A percentile compares a stretch with the other conserved stretches of the same genome.
Evolutionary conservation across 441 rosid species (phyloP).

Genomic region (Pelargonium myrrhifolium): DNA sequence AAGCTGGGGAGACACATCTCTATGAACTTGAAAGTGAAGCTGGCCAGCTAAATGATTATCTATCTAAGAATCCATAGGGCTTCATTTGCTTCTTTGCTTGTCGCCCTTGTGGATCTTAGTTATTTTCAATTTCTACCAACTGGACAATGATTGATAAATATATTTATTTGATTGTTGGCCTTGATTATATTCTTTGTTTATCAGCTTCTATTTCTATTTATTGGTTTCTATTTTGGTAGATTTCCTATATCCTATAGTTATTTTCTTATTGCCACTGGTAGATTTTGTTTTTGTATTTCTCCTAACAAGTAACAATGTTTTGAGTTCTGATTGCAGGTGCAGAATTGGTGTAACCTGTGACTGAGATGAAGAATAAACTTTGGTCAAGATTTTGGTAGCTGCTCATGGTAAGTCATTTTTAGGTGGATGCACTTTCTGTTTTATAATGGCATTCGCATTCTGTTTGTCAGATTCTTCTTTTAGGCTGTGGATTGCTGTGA

Average conservation of each 20-base stretch:
- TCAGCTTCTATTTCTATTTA: not conserved
- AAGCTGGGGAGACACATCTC: conserved; percentile 25
- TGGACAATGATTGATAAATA: conserved; percentile 13
- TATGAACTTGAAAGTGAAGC: conserved; percentile 24
- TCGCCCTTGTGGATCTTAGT: conserved; percentile 21
- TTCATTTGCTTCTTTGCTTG: conserved; percentile 16
- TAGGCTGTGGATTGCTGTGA: too few relatives aligned
- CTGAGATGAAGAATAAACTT: too few relatives aligned
- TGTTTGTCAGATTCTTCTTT: too few relatives aligned
- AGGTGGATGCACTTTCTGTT: too few relatives aligned
- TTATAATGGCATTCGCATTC: too few relatives aligned
- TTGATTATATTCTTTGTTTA: conserved; percentile 11
- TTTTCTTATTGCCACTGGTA: too few relatives aligned
- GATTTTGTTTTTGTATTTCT: too few relatives aligned
- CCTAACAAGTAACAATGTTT: too few relatives aligned
- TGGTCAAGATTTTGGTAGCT: too few relatives aligned
- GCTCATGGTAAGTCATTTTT: too few relatives aligned
- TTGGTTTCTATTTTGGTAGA: conserved; percentile 1
- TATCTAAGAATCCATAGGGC: conserved; percentile 28
- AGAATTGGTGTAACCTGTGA: too few relatives aligned
- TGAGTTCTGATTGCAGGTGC: too few relatives aligned
- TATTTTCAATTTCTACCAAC: conserved; percentile 12
- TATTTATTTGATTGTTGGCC: conserved; percentile 20
- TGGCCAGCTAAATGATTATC: conserved; percentile 26
- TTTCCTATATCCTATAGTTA: not conserved